Percentiles rank a stretch among this genome's conserved stretches.
Conservation (phyloP, 2,329 filamentous ascomycete species). For the Talaromyces sp. region DNA sequence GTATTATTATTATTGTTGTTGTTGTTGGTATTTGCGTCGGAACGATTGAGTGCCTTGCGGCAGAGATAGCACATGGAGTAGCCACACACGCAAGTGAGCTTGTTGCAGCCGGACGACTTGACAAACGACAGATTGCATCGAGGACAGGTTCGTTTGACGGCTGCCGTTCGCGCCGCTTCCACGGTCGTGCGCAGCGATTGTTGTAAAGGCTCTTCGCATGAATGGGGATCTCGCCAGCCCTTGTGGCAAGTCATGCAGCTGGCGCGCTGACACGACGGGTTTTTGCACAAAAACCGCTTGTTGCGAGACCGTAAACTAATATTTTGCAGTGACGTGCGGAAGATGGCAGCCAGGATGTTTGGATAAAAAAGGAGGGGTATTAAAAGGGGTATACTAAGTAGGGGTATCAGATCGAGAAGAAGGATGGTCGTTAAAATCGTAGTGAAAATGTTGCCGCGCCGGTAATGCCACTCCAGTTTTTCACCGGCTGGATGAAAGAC, state of each 20-base stretch:
- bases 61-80: conserved; percentile 99
- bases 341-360: conserved; percentile 43
- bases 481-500: conserved; percentile 53
- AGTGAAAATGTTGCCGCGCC: conserved; percentile 46
- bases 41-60: conserved; percentile 56
- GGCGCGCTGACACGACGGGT: conserved; percentile 58
- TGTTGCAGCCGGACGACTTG: conserved; percentile 92
- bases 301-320: conserved; percentile 66
- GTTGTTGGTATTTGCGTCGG: background rate
- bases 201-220: conserved; percentile 79
- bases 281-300: conserved; percentile 71
- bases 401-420: conserved; percentile 39
- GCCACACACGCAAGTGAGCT: conserved; percentile 89
- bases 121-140: conserved; percentile 88
- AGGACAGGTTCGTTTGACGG: conserved; percentile 91
- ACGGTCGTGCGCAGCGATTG: conserved; percentile 81
- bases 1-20: background rate
- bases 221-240: conserved; percentile 80
- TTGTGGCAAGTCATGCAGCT: conserved; percentile 82
- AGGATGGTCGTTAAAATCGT: conserved; percentile 44
- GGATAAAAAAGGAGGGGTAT: conserved; percentile 54
- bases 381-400: conserved; percentile 48
- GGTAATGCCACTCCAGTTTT: conserved; percentile 50
- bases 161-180: conserved; percentile 87
- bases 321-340: conserved; percentile 59